Evolutionary conservation across 75 land plant species (phyloP), one percentile per base, ranked within the genome.

Genomic region (Pinus albicaulis): DNA sequence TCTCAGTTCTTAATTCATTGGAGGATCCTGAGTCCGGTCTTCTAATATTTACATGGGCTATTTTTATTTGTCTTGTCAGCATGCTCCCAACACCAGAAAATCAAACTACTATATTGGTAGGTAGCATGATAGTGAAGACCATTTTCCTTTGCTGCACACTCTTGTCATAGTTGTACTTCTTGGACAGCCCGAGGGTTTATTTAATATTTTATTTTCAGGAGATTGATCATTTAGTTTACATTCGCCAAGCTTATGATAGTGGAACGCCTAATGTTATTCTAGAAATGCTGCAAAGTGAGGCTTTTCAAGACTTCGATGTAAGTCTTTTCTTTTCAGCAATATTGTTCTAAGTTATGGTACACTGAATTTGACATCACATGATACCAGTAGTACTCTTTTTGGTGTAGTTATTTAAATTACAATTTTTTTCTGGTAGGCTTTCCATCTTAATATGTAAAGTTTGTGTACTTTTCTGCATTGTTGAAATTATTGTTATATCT

Each of bases 11-110:
- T 24, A 87, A 86, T 81, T 77, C 76, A 17, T 80, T 74, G 34
- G 92, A 86, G 59, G 80, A 79, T 23, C 72, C 72, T 72, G 99
- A 95, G 80, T 85, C 88, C 60, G 90, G 92, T 2, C 96, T 90
- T 28, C 72, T 98, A 52, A 55, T 95, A 26, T 85, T 98, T 76
- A 78, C 92, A 41, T 98, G 98, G 99, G 98, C 92, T 76, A 91
- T 91, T 16, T 90, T 95, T 76, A 77, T 88, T 34, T 93, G 92
- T 72, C 86, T 98, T 36, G 70, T 91, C 53, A 84, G 85, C 44
- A 92, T 91, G 41, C 96, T 95, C 73, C 92, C 98, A 28, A 82
- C 84, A 20, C 73, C 74, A 48, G 76, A 86, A 64, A 81, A 89
- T 24, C 73, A 84, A 72, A 77, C 65, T 66, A 57, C 73, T 15